phyloP scores from a whole-genome alignment of 1,139 yeast species.

The Hyphopichia khmerensis region DNA sequence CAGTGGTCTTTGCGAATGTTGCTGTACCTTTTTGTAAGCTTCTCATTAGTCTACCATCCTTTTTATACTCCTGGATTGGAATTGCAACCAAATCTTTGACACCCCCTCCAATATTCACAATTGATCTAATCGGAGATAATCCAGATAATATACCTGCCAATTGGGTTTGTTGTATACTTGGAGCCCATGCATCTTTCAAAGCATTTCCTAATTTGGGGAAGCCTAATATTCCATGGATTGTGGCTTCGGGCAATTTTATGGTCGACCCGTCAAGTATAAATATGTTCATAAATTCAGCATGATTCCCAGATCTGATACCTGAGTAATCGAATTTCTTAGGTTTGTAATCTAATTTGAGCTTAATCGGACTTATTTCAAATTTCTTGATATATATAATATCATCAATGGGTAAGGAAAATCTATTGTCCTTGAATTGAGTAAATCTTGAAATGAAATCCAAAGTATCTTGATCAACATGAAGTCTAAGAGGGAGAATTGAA shows the following conservation, averaged over 20 bases:
- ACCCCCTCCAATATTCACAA: conserved; percentile 78
- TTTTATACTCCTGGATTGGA: conserved; percentile 71
- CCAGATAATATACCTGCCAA: conserved; percentile 80
- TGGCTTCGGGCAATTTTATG: conserved; percentile 58
- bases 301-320: conserved; percentile 81
- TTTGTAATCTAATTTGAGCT: conserved; percentile 79
- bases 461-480: conserved; percentile 92
- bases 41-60: conserved; percentile 68
- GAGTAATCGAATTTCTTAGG: conserved; percentile 85
- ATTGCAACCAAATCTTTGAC: conserved; percentile 69
- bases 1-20: conserved; percentile 76
- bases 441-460: conserved; percentile 79
- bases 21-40: conserved; percentile 76
- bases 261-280: conserved; percentile 86
- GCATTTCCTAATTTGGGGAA: conserved; percentile 55
- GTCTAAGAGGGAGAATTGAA: conserved; percentile 66
- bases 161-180: conserved; percentile 79
- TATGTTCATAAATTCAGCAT: conserved; percentile 83
- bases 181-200: conserved; percentile 76
- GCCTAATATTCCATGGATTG: conserved; percentile 76
- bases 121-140: conserved; percentile 74
- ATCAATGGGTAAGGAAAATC: conserved; percentile 60
- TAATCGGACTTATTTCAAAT: conserved; percentile 60
- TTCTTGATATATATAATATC: conserved; percentile 71
- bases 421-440: conserved; percentile 71